A percentile compares a stretch with the other conserved stretches of the same genome.
These are phyloP conservation scores for Solanum piurae DNA, from an alignment of 257 asterid species.

Conservation along the genomic window DNA sequence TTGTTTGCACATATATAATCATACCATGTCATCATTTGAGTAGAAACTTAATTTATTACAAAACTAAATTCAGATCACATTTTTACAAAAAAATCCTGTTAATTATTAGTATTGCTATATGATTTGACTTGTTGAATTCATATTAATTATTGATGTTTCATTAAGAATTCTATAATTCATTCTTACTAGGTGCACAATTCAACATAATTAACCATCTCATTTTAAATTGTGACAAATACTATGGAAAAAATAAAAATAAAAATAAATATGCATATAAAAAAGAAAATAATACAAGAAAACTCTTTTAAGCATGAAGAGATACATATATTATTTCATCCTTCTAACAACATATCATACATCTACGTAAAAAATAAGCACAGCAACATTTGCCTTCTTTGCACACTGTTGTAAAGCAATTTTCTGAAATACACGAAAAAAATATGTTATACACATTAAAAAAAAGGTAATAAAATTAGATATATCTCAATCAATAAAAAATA, in stretches of 20 bases:
- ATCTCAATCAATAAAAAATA: neutral
- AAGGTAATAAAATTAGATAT: neutral
- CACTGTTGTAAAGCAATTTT: neutral
- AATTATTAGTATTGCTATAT: neutral
- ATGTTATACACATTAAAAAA: neutral
- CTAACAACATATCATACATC: neutral
- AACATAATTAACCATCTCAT: neutral
- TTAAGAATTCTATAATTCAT: neutral
- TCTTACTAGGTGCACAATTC: neutral
- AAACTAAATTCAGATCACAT: neutral
- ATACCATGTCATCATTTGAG: neutral
- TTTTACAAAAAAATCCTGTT: neutral
- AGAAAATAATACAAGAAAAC: neutral
- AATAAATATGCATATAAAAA: neutral
- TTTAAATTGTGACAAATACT: neutral
- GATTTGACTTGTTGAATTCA: neutral
- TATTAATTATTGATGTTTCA: neutral
- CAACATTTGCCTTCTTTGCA: neutral
- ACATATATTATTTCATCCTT: neutral
- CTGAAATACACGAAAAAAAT: neutral
- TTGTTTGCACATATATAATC: neutral
- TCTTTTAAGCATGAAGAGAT: neutral
- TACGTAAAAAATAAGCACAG: neutral
- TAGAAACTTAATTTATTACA: neutral
- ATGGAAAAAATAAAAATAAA: neutral